These are phyloP conservation scores for Gaertneriomyces semiglobifer DNA, from an alignment of 192 early-diverging fungal genomes.

Conservation along the genomic window DNA sequence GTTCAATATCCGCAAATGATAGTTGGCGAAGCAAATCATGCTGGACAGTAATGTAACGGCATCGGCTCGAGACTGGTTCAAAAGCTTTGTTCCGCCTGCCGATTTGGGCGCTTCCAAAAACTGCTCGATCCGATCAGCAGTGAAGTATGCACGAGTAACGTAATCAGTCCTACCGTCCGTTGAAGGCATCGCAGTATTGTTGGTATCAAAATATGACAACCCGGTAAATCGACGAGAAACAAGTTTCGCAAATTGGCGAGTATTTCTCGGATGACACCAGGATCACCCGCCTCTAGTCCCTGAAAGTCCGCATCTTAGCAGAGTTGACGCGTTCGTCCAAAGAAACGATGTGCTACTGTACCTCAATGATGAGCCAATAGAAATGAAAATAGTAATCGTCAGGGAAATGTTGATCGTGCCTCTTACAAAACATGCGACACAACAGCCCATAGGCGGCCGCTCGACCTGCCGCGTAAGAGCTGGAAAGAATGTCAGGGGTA, in stretches of 20 bases:
- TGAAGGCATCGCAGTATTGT: conserved; percentile 61
- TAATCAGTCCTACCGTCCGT: conserved; percentile 46
- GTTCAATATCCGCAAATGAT: no score
- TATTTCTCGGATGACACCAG: conserved; percentile 60
- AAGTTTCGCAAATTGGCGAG: conserved; percentile 63
- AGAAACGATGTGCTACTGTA: conserved; percentile 12
- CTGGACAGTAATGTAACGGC: no score
- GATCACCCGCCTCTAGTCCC: conserved; percentile 57
- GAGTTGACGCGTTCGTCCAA: no score
- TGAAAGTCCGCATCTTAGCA: conserved; percentile 13
- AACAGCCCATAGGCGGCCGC: conserved; percentile 65
- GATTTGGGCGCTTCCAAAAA: neutral
- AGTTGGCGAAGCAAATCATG: no score
- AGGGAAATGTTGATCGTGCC: conserved; percentile 63
- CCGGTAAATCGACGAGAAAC: conserved; percentile 67
- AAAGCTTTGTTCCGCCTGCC: no score
- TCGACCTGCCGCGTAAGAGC: conserved; percentile 60
- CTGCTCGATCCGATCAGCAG: neutral
- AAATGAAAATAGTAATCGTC: conserved; percentile 63
- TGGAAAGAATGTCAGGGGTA: conserved; percentile 28
- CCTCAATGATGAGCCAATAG: conserved; percentile 66
- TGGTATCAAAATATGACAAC: conserved; percentile 62
- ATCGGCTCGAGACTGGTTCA: no score
- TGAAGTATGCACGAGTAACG: neutral
- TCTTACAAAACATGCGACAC: conserved; percentile 74